A percentile compares a stretch with the other conserved stretches of the same genome.
Conservation (phyloP, 257 asterid species). For the Schizonepeta tenuifolia region DNA sequence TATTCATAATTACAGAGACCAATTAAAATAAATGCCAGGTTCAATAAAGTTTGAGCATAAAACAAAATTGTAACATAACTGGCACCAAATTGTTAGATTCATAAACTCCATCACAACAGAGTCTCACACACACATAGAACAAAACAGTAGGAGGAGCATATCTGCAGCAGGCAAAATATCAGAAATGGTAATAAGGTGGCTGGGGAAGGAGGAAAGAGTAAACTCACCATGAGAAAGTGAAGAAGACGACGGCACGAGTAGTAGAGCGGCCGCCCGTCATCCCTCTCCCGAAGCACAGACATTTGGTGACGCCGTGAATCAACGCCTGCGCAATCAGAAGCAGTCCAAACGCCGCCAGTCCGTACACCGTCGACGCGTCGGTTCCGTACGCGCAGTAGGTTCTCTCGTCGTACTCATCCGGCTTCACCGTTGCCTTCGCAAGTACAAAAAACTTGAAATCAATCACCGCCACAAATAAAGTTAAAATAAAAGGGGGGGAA, state of each 20-base stretch:
- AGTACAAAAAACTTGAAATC: neutral
- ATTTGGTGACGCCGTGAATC: slow-evolving; percentile 84
- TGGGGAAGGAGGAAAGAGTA: slow-evolving; percentile 18
- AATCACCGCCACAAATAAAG: neutral
- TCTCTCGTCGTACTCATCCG: slow-evolving; percentile 91
- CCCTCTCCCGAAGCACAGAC: slow-evolving; percentile 87
- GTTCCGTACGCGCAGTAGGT: slow-evolving; percentile 75
- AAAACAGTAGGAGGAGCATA: neutral
- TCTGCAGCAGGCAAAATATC: slow-evolving; percentile 6
- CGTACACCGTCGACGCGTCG: slow-evolving; percentile 94
- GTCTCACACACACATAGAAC: neutral
- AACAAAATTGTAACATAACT: neutral
- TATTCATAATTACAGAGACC: neutral
- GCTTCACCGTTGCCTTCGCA: slow-evolving; percentile 67
- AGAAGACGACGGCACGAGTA: slow-evolving; percentile 69
- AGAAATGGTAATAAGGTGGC: neutral
- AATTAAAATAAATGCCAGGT: slow-evolving; percentile 22
- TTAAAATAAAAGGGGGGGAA: neutral
- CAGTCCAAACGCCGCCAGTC: slow-evolving; percentile 89
- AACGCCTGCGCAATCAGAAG: slow-evolving; percentile 75
- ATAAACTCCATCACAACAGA: slow-evolving; percentile 20
- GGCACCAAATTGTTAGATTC: neutral
- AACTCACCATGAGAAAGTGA: slow-evolving; percentile 82
- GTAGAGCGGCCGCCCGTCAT: slow-evolving; percentile 67
- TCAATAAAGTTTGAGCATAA: slow-evolving; percentile 3